phyloP scores from a whole-genome alignment of 2,329 filamentous ascomycete species.

The Stachybotrys echinatus region DNA sequence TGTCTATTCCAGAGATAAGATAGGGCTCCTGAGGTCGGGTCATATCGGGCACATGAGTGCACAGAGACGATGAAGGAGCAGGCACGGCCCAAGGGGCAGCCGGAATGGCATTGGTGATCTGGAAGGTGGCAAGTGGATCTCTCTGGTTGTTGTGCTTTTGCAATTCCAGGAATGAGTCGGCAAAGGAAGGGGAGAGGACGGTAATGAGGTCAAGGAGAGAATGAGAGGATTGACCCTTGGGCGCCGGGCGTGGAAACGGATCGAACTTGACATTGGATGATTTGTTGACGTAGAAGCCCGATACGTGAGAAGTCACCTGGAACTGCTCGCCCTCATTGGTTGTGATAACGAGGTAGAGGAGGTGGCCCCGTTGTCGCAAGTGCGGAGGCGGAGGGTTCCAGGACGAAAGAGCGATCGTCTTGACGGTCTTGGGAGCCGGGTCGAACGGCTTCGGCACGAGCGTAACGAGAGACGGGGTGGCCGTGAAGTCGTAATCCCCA shows the following conservation, averaged over 20 bases:
- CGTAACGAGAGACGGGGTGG: slow-evolving; percentile 60
- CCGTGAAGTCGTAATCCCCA: slow-evolving; percentile 72
- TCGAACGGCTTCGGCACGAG: slow-evolving; percentile 65
- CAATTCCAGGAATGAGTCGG: slow-evolving; percentile 66
- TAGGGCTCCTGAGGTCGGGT: slow-evolving; percentile 91
- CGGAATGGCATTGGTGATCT: slow-evolving; percentile 91
- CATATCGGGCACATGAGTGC: slow-evolving; percentile 73
- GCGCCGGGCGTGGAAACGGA: slow-evolving; percentile 71
- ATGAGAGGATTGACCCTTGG: slow-evolving; percentile 76
- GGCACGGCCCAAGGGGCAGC: slow-evolving; percentile 89
- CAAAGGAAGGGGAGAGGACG: slow-evolving; percentile 79
- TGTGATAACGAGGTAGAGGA: slow-evolving; percentile 83
- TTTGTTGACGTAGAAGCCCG: slow-evolving; percentile 96
- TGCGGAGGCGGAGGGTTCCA: slow-evolving; percentile 97
- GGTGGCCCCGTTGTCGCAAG: slow-evolving; percentile 83
- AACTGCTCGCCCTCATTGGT: slow-evolving; percentile 94
- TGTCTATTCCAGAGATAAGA: slow-evolving; percentile 84
- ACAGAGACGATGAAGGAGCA: slow-evolving; percentile 56
- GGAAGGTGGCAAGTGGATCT: slow-evolving; percentile 88
- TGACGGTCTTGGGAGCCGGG: slow-evolving; percentile 81
- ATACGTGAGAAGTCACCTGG: slow-evolving; percentile 89
- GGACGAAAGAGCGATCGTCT: slow-evolving; percentile 78
- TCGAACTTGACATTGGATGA: slow-evolving; percentile 95
- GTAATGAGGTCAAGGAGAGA: slow-evolving; percentile 78
- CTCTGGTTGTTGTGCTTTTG: slow-evolving; percentile 80